phyloP scores from a whole-genome alignment of 2,329 filamentous ascomycete species.

The Fusarium protoensiforme region DNA sequence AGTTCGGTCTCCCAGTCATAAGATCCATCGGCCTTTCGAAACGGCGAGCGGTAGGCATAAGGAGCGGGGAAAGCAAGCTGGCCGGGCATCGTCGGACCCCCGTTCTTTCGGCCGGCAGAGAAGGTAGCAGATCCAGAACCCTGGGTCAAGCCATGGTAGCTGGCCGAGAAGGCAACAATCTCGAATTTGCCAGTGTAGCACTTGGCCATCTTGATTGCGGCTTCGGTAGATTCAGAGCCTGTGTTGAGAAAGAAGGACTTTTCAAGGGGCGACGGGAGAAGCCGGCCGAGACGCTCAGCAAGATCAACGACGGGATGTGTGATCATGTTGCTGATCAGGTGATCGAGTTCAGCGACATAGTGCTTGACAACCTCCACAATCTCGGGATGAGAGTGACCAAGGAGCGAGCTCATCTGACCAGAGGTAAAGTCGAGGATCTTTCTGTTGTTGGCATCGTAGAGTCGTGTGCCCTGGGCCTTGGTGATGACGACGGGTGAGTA shows the following conservation, averaged over 20 bases:
- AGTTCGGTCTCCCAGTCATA: slow-evolving; percentile 76
- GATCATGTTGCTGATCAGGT: slow-evolving; percentile 68
- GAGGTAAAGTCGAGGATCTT: slow-evolving; percentile 68
- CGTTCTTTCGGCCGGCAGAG: slow-evolving; percentile 60
- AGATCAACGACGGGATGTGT: slow-evolving; percentile 64
- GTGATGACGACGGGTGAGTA: slow-evolving; percentile 55
- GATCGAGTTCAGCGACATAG: slow-evolving; percentile 62
- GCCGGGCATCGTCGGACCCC: slow-evolving; percentile 62
- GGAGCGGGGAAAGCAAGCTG: slow-evolving; percentile 68
- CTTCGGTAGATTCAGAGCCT: slow-evolving; percentile 66
- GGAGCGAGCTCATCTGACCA: slow-evolving; percentile 67
- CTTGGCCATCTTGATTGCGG: slow-evolving; percentile 73
- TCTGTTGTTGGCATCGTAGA: slow-evolving; percentile 56
- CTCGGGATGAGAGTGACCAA: slow-evolving; percentile 68
- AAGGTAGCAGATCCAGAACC: slow-evolving; percentile 65
- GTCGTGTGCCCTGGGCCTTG: slow-evolving; percentile 55
- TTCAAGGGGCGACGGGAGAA: slow-evolving; percentile 60
- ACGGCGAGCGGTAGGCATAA: slow-evolving; percentile 70
- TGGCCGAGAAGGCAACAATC: slow-evolving; percentile 67
- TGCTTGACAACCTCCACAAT: slow-evolving; percentile 62
- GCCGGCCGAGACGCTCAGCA: slow-evolving; percentile 58
- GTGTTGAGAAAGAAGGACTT: slow-evolving; percentile 69
- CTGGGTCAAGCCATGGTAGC: slow-evolving; percentile 70
- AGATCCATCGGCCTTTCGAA: slow-evolving; percentile 66
- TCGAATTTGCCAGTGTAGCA: slow-evolving; percentile 72